Evolutionary conservation across 495 filamentous ascomycete genomes (phyloP).

Genomic region (Letharia columbiana): DNA sequence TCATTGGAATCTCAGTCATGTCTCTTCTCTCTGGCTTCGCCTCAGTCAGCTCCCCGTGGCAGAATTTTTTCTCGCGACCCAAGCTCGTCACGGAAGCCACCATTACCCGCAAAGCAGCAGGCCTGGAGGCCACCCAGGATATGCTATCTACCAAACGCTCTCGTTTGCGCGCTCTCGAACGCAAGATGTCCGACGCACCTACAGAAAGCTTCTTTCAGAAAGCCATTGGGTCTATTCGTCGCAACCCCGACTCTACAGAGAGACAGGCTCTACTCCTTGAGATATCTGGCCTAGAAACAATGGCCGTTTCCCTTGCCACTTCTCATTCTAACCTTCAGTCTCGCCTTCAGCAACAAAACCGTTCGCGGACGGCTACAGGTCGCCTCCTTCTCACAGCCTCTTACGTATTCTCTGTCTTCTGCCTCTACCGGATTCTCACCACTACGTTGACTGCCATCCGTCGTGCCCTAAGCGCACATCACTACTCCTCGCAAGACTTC

Average conservation of each 20-base stretch:
- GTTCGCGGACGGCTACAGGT: slow-evolving; percentile 53
- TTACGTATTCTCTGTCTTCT: slow-evolving; percentile 69
- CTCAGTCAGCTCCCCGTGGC: slow-evolving; percentile 71
- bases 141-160: slow-evolving; percentile 62
- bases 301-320: slow-evolving; percentile 56
- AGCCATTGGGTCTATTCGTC: slow-evolving; percentile 55
- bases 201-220: slow-evolving; percentile 49
- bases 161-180: slow-evolving; percentile 55
- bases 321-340: slow-evolving; percentile 50
- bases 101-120: slow-evolving; percentile 61
- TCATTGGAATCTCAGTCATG: slow-evolving; percentile 77
- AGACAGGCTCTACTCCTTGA: slow-evolving; percentile 60
- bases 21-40: slow-evolving; percentile 74
- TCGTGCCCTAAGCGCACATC: slow-evolving; percentile 38
- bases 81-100: slow-evolving; percentile 59
- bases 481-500: slow-evolving; percentile 13
- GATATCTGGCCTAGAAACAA: slow-evolving; percentile 66
- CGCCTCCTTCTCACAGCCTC: slow-evolving; percentile 45
- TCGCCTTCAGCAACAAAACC: slow-evolving; percentile 50
- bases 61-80: slow-evolving; percentile 57
- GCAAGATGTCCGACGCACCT: slow-evolving; percentile 47
- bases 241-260: slow-evolving; percentile 54
- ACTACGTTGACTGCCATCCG: slow-evolving; percentile 49
- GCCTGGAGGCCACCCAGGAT: slow-evolving; percentile 64
- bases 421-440: slow-evolving; percentile 35